Base-by-base conservation (phyloP, 2,329 filamentous ascomycete species). In the Didymella lethalis region DNA sequence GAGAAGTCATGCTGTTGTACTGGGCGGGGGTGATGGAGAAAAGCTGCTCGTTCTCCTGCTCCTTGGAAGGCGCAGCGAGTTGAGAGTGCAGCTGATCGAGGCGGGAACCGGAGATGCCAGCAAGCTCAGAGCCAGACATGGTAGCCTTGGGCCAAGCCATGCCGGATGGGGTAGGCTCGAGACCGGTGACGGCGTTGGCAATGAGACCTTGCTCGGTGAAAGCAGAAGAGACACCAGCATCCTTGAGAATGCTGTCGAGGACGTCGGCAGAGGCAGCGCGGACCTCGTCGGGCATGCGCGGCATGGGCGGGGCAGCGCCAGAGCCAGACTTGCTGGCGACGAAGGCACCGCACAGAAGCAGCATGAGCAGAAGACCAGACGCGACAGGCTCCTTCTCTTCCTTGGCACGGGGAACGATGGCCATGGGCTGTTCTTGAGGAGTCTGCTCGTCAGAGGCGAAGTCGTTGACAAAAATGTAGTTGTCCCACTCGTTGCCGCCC, bases 321-420 rank as follows among this genome's bases (percentile, higher is more conserved):
- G 89, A 83, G 44, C 88, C 87, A 64, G 88, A 88, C 79, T 93
- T 96, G 31, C 94, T 97, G 62, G 95, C 90, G 69, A 98, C 93
- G 75, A 97, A 97, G 52, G 95, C 95, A 74, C 95, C 95, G 65
- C 97, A 93, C 54, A 99, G 90, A 74, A 99, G 90, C 68, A 97
- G 90, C 92, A 97, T 96, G 78, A 94, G 90, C 77, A 98, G 84
- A 70, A 98, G 81, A 71, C 92, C 87, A 50, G 92, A 91, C 70
- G 93, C 91, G 67, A 92, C 89, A 61, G 88, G 85, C 59, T 83
- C 81, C 57, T 84, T 83, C 53, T 82, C 77, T 38, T 77, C 75
- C 69, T 82, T 79, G 61, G 77, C 77, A 59, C 79, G 75, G 4
- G 77, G 68, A 20, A 79, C 72, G 49, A 82, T 71, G 45, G 81